Percentiles rank a stretch among this genome's conserved stretches.
Conservation (phyloP, 306 rosid genomes). For the Spatholobus suberectus region DNA sequence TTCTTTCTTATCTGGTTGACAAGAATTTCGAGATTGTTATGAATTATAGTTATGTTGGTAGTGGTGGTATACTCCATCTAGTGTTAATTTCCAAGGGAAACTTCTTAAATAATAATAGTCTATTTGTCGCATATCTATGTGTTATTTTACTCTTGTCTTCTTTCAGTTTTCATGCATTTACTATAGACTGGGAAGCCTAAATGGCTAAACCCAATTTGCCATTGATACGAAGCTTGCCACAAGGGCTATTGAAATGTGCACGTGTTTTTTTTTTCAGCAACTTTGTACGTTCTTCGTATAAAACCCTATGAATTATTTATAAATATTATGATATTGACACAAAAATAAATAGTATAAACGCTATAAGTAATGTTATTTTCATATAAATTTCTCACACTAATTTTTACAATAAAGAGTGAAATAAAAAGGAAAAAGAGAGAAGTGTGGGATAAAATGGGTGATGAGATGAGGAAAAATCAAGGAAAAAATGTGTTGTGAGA, state of each 20-base stretch:
- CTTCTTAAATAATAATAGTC: background rate
- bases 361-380: background rate
- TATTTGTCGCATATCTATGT: background rate
- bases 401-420: background rate
- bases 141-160: background rate
- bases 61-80: background rate
- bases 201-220: background rate
- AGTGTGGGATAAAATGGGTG: background rate
- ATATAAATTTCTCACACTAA: background rate
- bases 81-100: constrained; percentile 8
- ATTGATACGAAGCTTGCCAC: background rate
- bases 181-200: background rate
- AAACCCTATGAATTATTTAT: background rate
- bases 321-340: background rate
- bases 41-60: background rate
- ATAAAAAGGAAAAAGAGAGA: background rate
- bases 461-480: background rate
- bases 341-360: background rate
- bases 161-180: background rate
- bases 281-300: background rate
- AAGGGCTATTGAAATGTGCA: background rate
- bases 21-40: constrained; percentile 15
- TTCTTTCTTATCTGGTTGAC: constrained; percentile 14
- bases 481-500: background rate
- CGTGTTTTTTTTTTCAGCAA: background rate